These are phyloP conservation scores for Eremothecium coryli DNA, from an alignment of 1,139 yeast genomes.

Conservation along the genomic window DNA sequence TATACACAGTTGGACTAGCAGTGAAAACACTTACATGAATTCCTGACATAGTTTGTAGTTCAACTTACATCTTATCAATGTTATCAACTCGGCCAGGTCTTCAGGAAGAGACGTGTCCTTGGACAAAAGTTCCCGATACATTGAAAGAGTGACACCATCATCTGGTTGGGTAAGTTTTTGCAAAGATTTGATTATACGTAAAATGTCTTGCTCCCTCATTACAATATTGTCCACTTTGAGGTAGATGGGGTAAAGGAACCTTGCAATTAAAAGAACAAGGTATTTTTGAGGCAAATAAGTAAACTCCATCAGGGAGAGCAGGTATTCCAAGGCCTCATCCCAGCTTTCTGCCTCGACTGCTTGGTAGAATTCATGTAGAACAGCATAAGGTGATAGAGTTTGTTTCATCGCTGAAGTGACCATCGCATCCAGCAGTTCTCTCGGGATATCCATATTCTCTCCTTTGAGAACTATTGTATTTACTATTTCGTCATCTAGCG, in stretches of 20 bases:
- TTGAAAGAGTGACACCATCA: slow-evolving; percentile 7
- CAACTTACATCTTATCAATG: slow-evolving; percentile 18
- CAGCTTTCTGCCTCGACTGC: slow-evolving; percentile 24
- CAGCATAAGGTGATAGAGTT: slow-evolving; percentile 65
- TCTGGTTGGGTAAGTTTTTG: slow-evolving; percentile 10
- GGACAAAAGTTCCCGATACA: slow-evolving; percentile 10
- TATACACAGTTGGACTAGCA: no score
- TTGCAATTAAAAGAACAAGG: slow-evolving; percentile 27
- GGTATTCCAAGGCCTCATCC: slow-evolving; percentile 30
- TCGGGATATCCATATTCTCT: slow-evolving; percentile 23
- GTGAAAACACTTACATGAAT: slow-evolving; percentile 18
- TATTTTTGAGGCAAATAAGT: slow-evolving; percentile 55
- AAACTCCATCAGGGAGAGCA: slow-evolving; percentile 53
- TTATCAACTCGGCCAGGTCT: slow-evolving; percentile 14
- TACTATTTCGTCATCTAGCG: slow-evolving; percentile 47
- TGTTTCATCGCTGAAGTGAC: slow-evolving; percentile 53
- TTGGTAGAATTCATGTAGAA: slow-evolving; percentile 43
- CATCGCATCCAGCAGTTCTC: slow-evolving; percentile 20
- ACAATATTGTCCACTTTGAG: slow-evolving; percentile 14
- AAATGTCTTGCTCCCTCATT: slow-evolving; percentile 17
- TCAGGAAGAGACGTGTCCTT: slow-evolving; percentile 14
- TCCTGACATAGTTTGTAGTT: slow-evolving; percentile 27
- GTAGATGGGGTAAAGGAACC: slow-evolving; percentile 25
- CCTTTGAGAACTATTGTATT: slow-evolving; percentile 41
- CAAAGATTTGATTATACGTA: slow-evolving; percentile 20